Base-by-base conservation (phyloP, 805 yeast species). In the Torulaspora delbrueckii region DNA sequence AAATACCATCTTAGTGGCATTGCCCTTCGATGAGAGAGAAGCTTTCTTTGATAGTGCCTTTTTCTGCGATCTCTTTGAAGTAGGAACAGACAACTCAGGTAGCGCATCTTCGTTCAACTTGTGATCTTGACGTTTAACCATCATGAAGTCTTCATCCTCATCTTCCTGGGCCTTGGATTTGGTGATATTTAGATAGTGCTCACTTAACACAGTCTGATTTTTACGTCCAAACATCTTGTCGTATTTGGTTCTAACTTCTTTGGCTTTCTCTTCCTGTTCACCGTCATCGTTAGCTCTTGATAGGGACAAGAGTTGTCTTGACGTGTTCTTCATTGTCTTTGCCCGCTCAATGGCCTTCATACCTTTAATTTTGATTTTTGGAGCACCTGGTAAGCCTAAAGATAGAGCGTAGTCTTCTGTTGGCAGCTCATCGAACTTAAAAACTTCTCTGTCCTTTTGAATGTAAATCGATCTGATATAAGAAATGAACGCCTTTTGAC, bases 181-280 rank as follows among this genome's bases (percentile, higher is more conserved):
- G 2, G 87, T 82, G 66, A 93, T 73, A 48, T 81, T 85, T 66
- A 81, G 66, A 62, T 89, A 93, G 63, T 91, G 95, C 56, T 90
- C 93, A 40, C 96, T 84, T 42, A 93, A 72, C 14, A 93, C 95
- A 43, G 85, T 84, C 70, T 93, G 98, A 65, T 93, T 93, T 63
- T 86, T 77, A 64, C 99, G 79, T 64, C 88, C 95, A 68, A 93
- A 93, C 96, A 93, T 90, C 51, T 90, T 79, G 65, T 93, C 99
- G 61, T 87, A 87, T 65, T 86, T 91, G 12, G 97, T 93, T 59
- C 89, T 78, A 1, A 81, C 83, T 62, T 73, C 53, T 48, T 58
- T 53, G 19, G 50, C 35, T 25, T 51, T 62, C 1, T 66, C 72
- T 2, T 59, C 70, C 14, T 70, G 51, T 34, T 79, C 87, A 45